Conservation (phyloP, 2,329 filamentous ascomycete genomes). For the Didymella keratinophila region DNA sequence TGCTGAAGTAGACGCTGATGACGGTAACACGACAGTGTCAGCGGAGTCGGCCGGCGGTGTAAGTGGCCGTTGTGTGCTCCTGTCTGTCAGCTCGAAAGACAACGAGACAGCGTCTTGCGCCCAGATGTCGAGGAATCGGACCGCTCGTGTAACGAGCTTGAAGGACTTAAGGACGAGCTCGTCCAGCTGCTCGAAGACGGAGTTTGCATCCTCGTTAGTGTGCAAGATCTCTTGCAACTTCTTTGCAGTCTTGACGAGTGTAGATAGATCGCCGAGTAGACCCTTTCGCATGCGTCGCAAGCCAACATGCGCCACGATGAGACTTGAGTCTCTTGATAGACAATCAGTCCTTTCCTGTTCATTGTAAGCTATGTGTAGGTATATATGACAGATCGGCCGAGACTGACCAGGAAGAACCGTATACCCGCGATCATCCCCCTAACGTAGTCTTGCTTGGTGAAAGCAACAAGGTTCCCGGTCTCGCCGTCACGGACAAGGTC, state of each 20-base stretch:
- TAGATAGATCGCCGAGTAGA: conserved; percentile 86
- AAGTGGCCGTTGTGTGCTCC: conserved; percentile 44
- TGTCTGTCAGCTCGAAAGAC: conserved; percentile 49
- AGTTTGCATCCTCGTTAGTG: conserved; percentile 45
- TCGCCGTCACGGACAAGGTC: conserved; percentile 82
- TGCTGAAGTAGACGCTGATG: conserved; percentile 33
- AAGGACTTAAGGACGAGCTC: conserved; percentile 94
- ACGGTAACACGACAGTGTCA: conserved; percentile 42
- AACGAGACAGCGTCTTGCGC: conserved; percentile 66
- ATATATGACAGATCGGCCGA: neutral
- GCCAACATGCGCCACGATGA: conserved; percentile 77
- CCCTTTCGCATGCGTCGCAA: conserved; percentile 85
- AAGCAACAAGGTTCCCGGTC: conserved; percentile 77
- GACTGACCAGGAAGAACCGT: conserved; percentile 81
- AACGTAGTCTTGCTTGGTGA: conserved; percentile 92
- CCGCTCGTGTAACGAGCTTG: conserved; percentile 89
- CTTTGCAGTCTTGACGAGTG: conserved; percentile 88
- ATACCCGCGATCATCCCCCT: conserved; percentile 93
- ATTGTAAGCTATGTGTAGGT: conserved; percentile 26
- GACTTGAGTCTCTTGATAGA: conserved; percentile 78
- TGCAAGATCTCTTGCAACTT: conserved; percentile 76
- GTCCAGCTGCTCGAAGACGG: conserved; percentile 79
- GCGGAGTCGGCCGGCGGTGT: conserved; percentile 51
- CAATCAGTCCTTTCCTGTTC: conserved; percentile 85
- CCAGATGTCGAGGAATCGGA: conserved; percentile 87